phyloP scores from a whole-genome alignment of 2,329 filamentous ascomycete species.

The Zymoseptoria pseudotritici region DNA sequence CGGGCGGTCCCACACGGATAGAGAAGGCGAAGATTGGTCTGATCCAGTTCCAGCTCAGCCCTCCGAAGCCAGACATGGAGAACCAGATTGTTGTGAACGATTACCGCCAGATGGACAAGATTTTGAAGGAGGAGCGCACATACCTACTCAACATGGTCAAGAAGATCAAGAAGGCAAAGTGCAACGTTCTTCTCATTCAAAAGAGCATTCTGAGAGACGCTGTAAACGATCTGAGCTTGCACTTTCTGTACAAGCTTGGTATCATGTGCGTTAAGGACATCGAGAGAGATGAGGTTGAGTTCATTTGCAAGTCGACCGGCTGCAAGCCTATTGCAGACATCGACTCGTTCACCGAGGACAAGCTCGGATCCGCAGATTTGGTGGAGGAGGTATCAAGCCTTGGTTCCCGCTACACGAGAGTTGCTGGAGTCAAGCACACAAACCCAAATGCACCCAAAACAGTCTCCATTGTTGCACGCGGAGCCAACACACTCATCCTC shows the following conservation, averaged over 20 bases:
- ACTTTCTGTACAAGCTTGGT: conserved; percentile 95
- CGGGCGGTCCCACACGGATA: conserved; percentile 81
- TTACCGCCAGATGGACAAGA: conserved; percentile 99
- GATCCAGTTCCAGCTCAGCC: conserved; percentile 97
- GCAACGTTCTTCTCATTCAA: conserved; percentile 95
- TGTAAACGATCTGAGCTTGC: conserved; percentile 92
- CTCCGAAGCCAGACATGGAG: conserved; percentile 99
- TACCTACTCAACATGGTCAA: conserved; percentile 98
- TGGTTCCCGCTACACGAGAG: conserved; percentile 87
- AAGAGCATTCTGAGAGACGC: conserved; percentile 97
- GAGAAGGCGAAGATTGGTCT: conserved; percentile 96
- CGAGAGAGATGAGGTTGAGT: conserved; percentile 96
- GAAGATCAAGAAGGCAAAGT: conserved; percentile 99
- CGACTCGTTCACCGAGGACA: conserved; percentile 97
- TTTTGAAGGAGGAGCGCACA: conserved; percentile 95
- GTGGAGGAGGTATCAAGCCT: conserved; percentile 85
- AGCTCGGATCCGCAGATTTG: conserved; percentile 86
- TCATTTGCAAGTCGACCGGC: conserved; percentile 97
- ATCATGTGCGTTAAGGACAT: conserved; percentile 96
- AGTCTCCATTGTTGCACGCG: conserved; percentile 87
- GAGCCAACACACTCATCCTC: conserved; percentile 87
- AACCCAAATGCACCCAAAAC: conserved; percentile 58
- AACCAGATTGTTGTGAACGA: conserved; percentile 99
- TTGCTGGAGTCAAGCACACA: conserved; percentile 78
- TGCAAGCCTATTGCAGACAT: conserved; percentile 99